Conservation (phyloP, 2,329 filamentous ascomycete genomes). For the Botryotinia narcissicola region DNA sequence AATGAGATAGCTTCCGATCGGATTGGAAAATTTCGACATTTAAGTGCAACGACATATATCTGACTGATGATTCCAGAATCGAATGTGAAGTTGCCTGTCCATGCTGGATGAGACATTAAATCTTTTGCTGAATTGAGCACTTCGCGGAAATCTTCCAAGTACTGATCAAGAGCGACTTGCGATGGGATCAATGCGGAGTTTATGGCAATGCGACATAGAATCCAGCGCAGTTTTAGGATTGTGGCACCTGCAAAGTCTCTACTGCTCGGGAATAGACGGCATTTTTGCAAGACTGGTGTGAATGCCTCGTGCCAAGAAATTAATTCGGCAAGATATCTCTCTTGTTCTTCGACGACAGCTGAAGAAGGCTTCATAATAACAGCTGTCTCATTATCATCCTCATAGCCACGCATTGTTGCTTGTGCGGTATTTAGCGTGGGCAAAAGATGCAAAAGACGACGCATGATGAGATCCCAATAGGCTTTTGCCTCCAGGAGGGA, state of each 20-base stretch:
- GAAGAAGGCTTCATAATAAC: background rate
- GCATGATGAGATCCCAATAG: slow-evolving; percentile 10
- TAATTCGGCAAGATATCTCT: background rate
- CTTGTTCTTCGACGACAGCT: background rate
- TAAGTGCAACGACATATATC: slow-evolving; percentile 6
- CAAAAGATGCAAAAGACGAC: slow-evolving; percentile 12
- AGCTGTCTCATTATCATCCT: background rate
- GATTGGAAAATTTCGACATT: background rate
- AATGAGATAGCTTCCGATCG: slow-evolving; percentile 3
- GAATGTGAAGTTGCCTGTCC: slow-evolving; percentile 1
- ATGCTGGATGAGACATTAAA: slow-evolving; percentile 8
- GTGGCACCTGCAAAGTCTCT: slow-evolving; percentile 12
- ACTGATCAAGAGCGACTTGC: slow-evolving; percentile 9
- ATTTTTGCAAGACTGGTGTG: background rate
- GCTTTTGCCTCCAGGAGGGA: background rate
- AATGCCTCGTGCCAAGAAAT: slow-evolving; percentile 6
- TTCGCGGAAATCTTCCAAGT: background rate
- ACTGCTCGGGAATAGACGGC: background rate
- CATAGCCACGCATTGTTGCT: background rate
- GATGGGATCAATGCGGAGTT: background rate
- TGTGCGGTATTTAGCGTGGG: background rate
- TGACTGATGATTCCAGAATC: background rate
- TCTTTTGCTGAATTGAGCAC: background rate
- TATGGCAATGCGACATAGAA: background rate
- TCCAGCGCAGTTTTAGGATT: background rate